Evolutionary conservation across 495 filamentous ascomycete genomes (phyloP), one percentile per base, ranked within the genome.

Genomic region (Patellaria atrata): DNA sequence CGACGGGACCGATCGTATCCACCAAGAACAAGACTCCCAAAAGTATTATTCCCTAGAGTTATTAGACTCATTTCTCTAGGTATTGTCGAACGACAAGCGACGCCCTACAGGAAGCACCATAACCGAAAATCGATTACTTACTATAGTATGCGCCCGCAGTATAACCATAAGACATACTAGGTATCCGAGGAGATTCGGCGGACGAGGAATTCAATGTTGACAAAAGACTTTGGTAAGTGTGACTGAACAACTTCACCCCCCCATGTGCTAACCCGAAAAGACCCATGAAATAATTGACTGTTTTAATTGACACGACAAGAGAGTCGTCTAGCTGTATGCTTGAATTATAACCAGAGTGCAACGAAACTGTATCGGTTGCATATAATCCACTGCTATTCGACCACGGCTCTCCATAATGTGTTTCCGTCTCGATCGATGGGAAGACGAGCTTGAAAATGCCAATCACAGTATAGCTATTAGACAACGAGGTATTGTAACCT

Each of bases 111-210:
- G 25, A 7, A 23, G 20, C 9, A 18, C n/a, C 3, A 30, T 33
- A 35, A 21, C 14, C 10, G 12, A 14, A 20, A 18, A 37, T n/a
- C n/a, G n/a, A 17, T 15, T 4, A 49, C 46, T 39, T 21, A 49
- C 46, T 33, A 27, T 49, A 49, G 5, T 15, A 26, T 13, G 46
- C 46, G 14, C 46, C 46, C 11, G 46, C 46, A 0, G 37, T 36
- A 35, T 49, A 45, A 27, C 46, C 37, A 22, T 42, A 49, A 4
- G 46, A 42, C 19, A 30, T 14, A 19, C 46, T 49, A 3, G 41
- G 41, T 9, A 25, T 44, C 7, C 7, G 5, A 16, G 27, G 18
- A 14, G 2, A 5, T 4, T 0, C n/a, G n/a, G n/a, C n/a, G n/a
- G n/a, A n/a, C n/a, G n/a, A n/a, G n/a, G n/a, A n/a, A n/a, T n/a